phyloP scores from a whole-genome alignment of 83 land plant genomes.

The Isoetes engelmannii region DNA sequence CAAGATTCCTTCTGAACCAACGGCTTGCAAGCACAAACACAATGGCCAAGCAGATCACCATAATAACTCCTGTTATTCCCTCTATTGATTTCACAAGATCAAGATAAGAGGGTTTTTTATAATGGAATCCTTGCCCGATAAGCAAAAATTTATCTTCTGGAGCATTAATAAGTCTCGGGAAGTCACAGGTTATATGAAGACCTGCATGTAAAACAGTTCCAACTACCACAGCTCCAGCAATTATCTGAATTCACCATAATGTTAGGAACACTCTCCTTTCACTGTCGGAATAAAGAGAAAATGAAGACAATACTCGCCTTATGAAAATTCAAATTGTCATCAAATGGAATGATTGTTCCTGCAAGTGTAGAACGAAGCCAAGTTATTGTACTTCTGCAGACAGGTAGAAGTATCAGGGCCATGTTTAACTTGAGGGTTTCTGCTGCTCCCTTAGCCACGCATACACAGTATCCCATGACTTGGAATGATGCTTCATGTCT shows the following conservation, averaged over 20 bases:
- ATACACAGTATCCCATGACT: no score
- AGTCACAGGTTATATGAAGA: constrained; percentile 70
- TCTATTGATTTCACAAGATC: constrained; percentile 42
- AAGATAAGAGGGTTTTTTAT: constrained; percentile 49
- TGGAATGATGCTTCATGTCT: no score
- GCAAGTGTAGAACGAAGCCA: no score
- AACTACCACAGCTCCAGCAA: constrained; percentile 52
- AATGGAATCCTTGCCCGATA: constrained; percentile 44
- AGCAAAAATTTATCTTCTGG: constrained; percentile 39
- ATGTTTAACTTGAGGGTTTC: no score
- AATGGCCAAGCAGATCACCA: constrained; percentile 77
- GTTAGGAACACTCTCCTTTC: not conserved
- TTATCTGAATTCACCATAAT: constrained; percentile 42
- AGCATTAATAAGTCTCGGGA: constrained; percentile 47
- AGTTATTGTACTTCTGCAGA: no score
- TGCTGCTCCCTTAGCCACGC: no score
- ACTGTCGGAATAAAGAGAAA: not conserved
- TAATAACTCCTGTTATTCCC: constrained; percentile 62
- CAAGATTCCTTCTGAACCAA: constrained; percentile 50
- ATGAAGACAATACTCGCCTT: constrained; percentile 44
- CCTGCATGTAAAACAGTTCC: constrained; percentile 64
- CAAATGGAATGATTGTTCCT: no score
- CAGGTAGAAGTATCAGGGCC: no score
- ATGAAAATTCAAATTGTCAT: constrained; percentile 90
- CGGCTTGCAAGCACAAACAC: constrained; percentile 66